Base-by-base conservation (phyloP, 2,329 filamentous ascomycete species). In the Exophiala viscosa region DNA sequence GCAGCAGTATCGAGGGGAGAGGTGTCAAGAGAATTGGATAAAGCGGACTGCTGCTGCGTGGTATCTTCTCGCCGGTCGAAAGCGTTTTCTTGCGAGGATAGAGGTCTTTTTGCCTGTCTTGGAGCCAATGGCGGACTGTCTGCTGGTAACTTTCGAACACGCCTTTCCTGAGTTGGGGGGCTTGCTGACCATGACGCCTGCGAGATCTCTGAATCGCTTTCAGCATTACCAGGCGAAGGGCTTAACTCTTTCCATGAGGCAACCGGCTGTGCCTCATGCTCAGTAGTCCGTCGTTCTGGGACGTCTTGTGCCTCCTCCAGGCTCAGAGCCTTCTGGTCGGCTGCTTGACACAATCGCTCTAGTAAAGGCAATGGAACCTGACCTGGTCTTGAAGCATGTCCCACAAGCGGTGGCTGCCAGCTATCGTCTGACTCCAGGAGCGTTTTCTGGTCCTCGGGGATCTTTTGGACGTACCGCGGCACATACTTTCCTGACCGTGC, bases 281-380 rank as follows among this genome's bases (percentile, higher is more conserved):
- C 83, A 13, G 77, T 70, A 20, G 64, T 67, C 1, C 76, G 71
- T 46, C 81, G 68, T 70, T 9, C 14, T 13, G 33, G 34, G 5
- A 20, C 65, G 63, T 42, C 65, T 51, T 33, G 14, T 39, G 23
- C 39, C 11, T 42, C 15, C 38, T 38, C n/a, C 41, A 17, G 20
- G 15, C 10, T 38, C 9, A 20, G 54, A 31, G 33, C 18, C 42
- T 45, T 43, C 34, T 45, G 49, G 23, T 58, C 49, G 31, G 58
- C 49, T 17, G 38, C 20, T 33, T 48, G 33, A 10, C 34, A 52
- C 36, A 57, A 35, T 6, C 17, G 17, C 15, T 57, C 48, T 15
- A 56, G 39, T 13, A 59, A 45, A 15, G 13, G 11, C 23, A 50
- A 13, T 20, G 58, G 59, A 9, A 60, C 35, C 15, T 56, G 47